phyloP scores from a whole-genome alignment of 768 basidiomycete species.

The Suillus subalutaceus region DNA sequence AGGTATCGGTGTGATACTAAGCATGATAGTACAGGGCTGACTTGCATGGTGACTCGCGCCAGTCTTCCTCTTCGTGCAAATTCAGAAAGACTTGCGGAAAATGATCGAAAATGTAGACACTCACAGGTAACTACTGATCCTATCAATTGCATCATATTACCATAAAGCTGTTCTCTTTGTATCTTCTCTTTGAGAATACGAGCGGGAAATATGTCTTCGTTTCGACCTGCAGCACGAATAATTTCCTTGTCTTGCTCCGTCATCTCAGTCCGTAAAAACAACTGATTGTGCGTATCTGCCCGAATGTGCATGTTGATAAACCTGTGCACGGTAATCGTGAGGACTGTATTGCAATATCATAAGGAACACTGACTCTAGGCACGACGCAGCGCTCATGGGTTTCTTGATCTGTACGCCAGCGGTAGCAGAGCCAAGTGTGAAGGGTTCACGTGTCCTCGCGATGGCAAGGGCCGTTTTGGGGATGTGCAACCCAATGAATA shows the following conservation, averaged over 20 bases:
- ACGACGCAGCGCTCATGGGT: conserved; percentile 15
- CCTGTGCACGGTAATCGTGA: not conserved
- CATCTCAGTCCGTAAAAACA: conserved; percentile 19
- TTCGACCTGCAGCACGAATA: conserved; percentile 9
- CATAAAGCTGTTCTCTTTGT: not conserved
- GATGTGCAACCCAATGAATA: conserved; percentile 7
- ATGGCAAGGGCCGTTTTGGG: not conserved
- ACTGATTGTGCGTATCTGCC: conserved; percentile 19
- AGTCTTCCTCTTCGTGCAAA: not conserved
- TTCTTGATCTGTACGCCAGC: conserved; percentile 2
- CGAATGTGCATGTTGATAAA: conserved; percentile 21
- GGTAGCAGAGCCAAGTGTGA: conserved; percentile 11
- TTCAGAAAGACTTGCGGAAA: not conserved
- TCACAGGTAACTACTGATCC: not conserved
- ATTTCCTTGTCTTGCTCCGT: conserved; percentile 20
- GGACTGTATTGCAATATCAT: not conserved
- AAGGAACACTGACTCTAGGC: conserved; percentile 7
- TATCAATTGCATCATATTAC: not conserved
- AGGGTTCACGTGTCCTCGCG: conserved; percentile 15
- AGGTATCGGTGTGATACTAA: not conserved
- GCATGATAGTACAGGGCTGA: not conserved
- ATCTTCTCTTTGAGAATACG: not conserved
- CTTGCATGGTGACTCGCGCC: not conserved
- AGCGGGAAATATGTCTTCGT: not conserved
- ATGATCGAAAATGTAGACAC: not conserved